Evolutionary conservation across 2,329 filamentous ascomycete genomes (phyloP).

Genomic region (Macrophomina pseudophaseolina): DNA sequence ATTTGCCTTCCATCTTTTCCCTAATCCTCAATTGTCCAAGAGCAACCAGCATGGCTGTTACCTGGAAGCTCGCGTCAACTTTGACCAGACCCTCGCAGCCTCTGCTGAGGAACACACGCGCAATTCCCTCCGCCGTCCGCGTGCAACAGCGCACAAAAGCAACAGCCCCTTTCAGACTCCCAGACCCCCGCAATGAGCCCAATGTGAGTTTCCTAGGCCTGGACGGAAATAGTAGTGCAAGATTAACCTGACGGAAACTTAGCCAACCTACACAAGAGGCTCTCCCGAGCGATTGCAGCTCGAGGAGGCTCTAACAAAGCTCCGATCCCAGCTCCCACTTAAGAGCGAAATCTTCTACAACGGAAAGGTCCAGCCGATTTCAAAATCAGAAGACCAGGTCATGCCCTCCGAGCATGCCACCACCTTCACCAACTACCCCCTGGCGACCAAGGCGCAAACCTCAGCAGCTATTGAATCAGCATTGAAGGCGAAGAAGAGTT

Average conservation of each 20-base stretch:
- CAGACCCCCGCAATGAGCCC: slow-evolving; percentile 38
- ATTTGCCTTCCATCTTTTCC: background rate
- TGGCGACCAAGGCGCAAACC: slow-evolving; percentile 77
- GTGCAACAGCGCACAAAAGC: slow-evolving; percentile 35
- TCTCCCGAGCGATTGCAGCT: slow-evolving; percentile 36
- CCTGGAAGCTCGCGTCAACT: slow-evolving; percentile 29
- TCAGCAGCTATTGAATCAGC: slow-evolving; percentile 80
- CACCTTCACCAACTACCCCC: slow-evolving; percentile 81
- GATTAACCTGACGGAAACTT: background rate
- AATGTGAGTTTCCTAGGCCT: slow-evolving; percentile 25
- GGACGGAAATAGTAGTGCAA: background rate
- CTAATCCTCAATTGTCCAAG: background rate
- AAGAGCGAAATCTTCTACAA: slow-evolving; percentile 37
- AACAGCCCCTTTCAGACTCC: slow-evolving; percentile 38
- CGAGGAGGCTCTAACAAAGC: slow-evolving; percentile 34
- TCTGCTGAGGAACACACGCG: background rate
- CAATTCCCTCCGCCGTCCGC: background rate
- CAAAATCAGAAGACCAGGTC: slow-evolving; percentile 36
- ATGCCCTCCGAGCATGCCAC: slow-evolving; percentile 61
- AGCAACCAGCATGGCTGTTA: slow-evolving; percentile 28
- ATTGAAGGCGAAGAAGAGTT: slow-evolving; percentile 79
- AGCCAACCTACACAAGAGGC: slow-evolving; percentile 37
- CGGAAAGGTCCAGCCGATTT: slow-evolving; percentile 35
- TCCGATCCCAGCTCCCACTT: slow-evolving; percentile 36
- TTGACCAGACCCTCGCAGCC: slow-evolving; percentile 26